Evolutionary conservation across 768 basidiomycete genomes (phyloP), one percentile per base, ranked within the genome.

Genomic region (Chalciporus piperatus): DNA sequence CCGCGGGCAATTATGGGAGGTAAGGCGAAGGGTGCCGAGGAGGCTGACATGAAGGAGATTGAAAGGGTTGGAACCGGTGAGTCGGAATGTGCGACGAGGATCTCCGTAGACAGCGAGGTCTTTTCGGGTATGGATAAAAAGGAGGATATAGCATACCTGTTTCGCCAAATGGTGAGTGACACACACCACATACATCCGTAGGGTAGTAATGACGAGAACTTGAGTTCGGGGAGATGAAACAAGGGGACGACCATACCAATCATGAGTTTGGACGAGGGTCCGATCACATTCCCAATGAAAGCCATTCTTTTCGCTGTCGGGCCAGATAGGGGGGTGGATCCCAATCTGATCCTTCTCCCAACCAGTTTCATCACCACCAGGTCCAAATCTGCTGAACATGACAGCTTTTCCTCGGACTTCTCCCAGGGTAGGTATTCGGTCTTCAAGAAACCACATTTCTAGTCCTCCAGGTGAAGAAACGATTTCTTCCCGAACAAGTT

Each of bases 41-140:
- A 74, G 1, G 91, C 94, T 23, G 92, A 93, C 61, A 89, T 77
- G 70, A 82, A 97, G 1, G 89, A 79, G 40, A 98, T 85, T 17
- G 84, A 79, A 16, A 95, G 77, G 3, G 74, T 74, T 8, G 78
- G 79, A 33, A 60, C 64, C 52, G 64, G 66, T 22, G 69, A 54
- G 41, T 68, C 57, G 32, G 57, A 47, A 12, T 68, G 72, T 20
- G 78, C 73, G 1, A 80, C 54, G 14, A 92, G 77, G 20, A 83
- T 73, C 19, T 73, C 58, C 4, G 80, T 81, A 11, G 84, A 76
- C 10, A 81, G 74, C 22, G 74, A 59, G 20, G 83, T 75, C 69
- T 97, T 98, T 72, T 96, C 92, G 0, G 91, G 83, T 48, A 96
- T 92, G 37, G 81, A 77, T 9, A 92, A 72, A 66, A 95, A 89